A percentile compares a stretch with the other conserved stretches of the same genome.
Evolutionary conservation across 73 alveolate species (phyloP).

Genomic region (Urostyla sp.): DNA sequence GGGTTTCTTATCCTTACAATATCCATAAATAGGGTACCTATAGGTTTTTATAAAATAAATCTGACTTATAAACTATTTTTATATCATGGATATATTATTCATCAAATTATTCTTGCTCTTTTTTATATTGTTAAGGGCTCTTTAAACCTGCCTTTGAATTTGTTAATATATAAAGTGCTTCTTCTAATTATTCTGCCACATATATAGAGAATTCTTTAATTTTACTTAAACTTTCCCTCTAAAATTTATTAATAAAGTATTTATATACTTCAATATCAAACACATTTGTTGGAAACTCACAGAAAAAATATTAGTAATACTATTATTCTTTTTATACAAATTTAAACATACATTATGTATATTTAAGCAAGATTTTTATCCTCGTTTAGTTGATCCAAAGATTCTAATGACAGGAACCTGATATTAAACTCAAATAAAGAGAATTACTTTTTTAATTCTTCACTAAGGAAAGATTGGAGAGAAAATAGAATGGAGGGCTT

Average conservation of each 20-base stretch:
- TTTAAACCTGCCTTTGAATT: constrained; percentile 4
- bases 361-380: constrained; percentile 64
- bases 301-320: constrained; percentile 65
- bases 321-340: background rate
- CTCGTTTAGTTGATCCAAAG: constrained; percentile 71
- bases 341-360: constrained; percentile 42
- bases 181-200: constrained; percentile 49
- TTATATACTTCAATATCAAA: no score
- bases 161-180: constrained; percentile 27
- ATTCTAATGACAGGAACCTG: constrained; percentile 66
- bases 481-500: background rate
- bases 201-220: constrained; percentile 2
- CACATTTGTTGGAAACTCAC: constrained; percentile 54
- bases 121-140: background rate
- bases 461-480: constrained; percentile 50
- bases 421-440: background rate
- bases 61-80: constrained; percentile 59
- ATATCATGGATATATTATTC: constrained; percentile 70
- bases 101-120: constrained; percentile 13
- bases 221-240: background rate
- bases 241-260: no score
- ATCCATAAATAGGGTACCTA: constrained; percentile 85
- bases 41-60: constrained; percentile 13
- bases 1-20: constrained; percentile 68
- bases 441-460: constrained; percentile 17